These are phyloP conservation scores for Paspalum vaginatum DNA, from an alignment of 176 grass and related monocot genomes.

Conservation along the genomic window DNA sequence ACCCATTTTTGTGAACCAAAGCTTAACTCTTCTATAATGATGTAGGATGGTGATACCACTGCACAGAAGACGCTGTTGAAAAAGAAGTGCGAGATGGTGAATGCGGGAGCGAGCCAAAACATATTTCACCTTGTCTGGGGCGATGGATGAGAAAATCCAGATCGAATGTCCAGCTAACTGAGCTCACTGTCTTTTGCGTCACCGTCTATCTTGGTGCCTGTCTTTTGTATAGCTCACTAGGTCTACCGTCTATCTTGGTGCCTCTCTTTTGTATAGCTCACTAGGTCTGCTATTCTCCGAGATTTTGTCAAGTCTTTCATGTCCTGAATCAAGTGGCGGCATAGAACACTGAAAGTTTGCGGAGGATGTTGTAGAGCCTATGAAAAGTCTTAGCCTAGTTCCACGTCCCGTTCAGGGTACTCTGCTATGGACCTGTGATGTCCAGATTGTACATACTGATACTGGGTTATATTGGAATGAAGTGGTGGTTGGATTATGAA, in stretches of 20 bases:
- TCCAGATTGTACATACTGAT: slow-evolving; percentile 1
- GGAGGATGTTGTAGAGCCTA: slow-evolving; percentile 6
- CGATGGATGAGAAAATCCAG: neutral
- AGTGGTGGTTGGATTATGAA: neutral
- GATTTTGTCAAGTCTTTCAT: neutral
- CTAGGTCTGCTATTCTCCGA: neutral
- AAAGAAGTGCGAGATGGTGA: slow-evolving; percentile 56
- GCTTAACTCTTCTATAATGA: slow-evolving; percentile 14
- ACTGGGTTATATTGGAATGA: neutral
- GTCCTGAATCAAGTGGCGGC: neutral
- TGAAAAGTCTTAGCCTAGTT: neutral
- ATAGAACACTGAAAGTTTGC: neutral
- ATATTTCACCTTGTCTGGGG: slow-evolving; percentile 77
- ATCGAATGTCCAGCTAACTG: neutral
- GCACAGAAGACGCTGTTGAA: slow-evolving; percentile 78
- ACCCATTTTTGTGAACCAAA: neutral
- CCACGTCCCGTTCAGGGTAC: neutral
- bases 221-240: slow-evolving; percentile 7
- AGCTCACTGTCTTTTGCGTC: neutral
- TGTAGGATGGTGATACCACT: slow-evolving; percentile 64
- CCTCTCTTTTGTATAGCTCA: neutral
- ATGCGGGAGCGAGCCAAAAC: slow-evolving; percentile 61
- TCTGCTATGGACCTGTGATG: neutral
- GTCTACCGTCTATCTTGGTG: neutral
- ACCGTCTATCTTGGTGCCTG: neutral